Percentiles rank a stretch among this genome's conserved stretches.
phyloP scores from a whole-genome alignment of 805 yeast genomes.

The Candida vartiovaarae region DNA sequence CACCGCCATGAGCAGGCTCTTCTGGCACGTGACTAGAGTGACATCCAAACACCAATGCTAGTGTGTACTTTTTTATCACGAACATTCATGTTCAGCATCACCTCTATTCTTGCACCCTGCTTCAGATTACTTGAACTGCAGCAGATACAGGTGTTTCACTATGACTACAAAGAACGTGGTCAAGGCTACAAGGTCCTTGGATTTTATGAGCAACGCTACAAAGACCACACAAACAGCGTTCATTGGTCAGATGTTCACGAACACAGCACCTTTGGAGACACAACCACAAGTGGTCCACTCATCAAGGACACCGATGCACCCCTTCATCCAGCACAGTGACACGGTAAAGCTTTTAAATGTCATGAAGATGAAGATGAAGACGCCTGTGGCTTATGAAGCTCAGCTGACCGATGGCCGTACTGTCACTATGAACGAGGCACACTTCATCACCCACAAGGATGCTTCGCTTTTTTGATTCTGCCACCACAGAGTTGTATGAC shows the following conservation, averaged over 20 bases:
- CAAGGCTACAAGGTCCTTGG: slow-evolving; percentile 7
- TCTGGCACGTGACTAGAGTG: too few relatives aligned
- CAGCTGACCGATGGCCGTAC: slow-evolving; percentile 1
- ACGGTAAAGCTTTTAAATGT: slow-evolving; percentile 2
- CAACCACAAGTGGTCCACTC: slow-evolving; percentile 1
- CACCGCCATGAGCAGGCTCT: too few relatives aligned
- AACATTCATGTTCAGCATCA: too few relatives aligned
- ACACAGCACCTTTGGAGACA: not conserved
- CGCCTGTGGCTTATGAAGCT: slow-evolving; percentile 3
- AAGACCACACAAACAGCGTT: slow-evolving; percentile 5
- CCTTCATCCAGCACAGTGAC: slow-evolving; percentile 4
- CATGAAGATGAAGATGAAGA: not conserved
- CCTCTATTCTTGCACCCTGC: too few relatives aligned
- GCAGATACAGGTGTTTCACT: too few relatives aligned
- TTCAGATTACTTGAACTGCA: too few relatives aligned
- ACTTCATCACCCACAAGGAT: slow-evolving; percentile 2
- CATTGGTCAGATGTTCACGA: not conserved
- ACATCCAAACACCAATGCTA: too few relatives aligned
- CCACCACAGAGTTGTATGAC: slow-evolving; percentile 1
- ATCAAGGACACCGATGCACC: slow-evolving; percentile 5
- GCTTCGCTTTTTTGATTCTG: slow-evolving; percentile 1
- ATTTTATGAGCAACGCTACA: slow-evolving; percentile 11
- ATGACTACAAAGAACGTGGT: slow-evolving; percentile 5
- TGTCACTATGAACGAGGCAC: not conserved
- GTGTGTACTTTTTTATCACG: too few relatives aligned